Conservation (phyloP, 257 asterid genomes). For the Ajuga chamaepitys region DNA sequence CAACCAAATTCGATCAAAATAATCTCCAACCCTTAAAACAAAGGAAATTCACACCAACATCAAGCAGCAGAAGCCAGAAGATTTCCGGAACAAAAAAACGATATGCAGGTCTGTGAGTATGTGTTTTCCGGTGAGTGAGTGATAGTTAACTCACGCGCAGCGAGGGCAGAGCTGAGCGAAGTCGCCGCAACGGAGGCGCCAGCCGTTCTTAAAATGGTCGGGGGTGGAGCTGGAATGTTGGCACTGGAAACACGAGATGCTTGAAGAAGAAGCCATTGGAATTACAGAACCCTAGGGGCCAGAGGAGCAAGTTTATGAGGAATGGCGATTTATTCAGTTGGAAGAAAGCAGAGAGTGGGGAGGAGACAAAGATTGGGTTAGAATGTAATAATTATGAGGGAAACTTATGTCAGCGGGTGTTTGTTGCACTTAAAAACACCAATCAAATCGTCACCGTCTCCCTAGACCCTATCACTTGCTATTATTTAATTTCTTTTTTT, state of each 20-base stretch:
- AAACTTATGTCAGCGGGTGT: not conserved
- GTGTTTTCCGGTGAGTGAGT: not conserved
- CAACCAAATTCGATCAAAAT: not conserved
- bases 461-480: no score
- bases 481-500: no score
- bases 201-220: slow-evolving; percentile 28
- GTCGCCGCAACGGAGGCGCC: slow-evolving; percentile 48
- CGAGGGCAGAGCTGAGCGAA: slow-evolving; percentile 41
- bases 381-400: not conserved
- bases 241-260: slow-evolving; percentile 37
- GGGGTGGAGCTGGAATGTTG: slow-evolving; percentile 19
- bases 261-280: slow-evolving; percentile 26
- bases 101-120: not conserved
- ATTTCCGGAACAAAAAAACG: not conserved
- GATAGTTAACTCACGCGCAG: slow-evolving; percentile 33
- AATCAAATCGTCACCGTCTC: no score
- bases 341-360: slow-evolving; percentile 12
- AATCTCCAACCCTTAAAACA: not conserved
- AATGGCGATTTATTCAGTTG: not conserved
- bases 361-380: slow-evolving; percentile 1
- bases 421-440: not conserved
- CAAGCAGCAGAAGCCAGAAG: not conserved
- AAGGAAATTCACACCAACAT: slow-evolving; percentile 8
- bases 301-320: slow-evolving; percentile 13
- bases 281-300: slow-evolving; percentile 30